These are phyloP conservation scores for Starmera stellimalicola DNA, from an alignment of 1,139 yeast genomes.

Conservation along the genomic window DNA sequence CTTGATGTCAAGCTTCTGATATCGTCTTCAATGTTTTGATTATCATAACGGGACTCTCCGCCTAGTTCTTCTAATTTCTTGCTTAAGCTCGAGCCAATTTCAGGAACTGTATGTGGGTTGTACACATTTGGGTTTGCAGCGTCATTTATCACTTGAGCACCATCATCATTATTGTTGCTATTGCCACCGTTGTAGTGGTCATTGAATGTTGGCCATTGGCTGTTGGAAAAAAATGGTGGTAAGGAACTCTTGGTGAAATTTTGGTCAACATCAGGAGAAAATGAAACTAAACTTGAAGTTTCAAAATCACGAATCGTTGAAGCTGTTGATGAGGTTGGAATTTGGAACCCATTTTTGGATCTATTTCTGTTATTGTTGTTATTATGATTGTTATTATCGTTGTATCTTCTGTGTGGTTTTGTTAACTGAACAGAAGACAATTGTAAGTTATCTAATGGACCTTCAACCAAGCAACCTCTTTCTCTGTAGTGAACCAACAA, in stretches of 20 bases:
- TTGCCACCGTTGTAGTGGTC: conserved; percentile 11
- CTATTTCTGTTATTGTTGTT: background rate
- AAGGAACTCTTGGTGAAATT: conserved; percentile 13
- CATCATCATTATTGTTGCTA: conserved; percentile 13
- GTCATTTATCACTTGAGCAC: conserved; percentile 5
- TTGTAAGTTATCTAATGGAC: conserved; percentile 76
- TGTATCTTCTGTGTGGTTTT: conserved; percentile 19
- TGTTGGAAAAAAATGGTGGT: conserved; percentile 23
- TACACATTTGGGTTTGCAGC: conserved; percentile 10
- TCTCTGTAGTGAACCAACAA: conserved; percentile 73
- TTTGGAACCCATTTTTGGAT: conserved; percentile 1
- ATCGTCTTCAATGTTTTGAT: conserved; percentile 34
- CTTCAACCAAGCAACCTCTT: conserved; percentile 84
- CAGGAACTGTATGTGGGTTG: conserved; percentile 9
- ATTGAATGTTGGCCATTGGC: conserved; percentile 32
- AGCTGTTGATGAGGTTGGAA: conserved; percentile 13
- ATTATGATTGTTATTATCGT: background rate
- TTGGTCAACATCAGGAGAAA: conserved; percentile 25
- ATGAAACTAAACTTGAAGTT: conserved; percentile 40
- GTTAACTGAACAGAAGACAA: conserved; percentile 57
- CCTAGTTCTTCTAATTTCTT: conserved; percentile 30
- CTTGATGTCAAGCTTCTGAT: conserved; percentile 36
- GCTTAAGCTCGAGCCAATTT: conserved; percentile 34
- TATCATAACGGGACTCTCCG: conserved; percentile 20
- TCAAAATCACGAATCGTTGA: conserved; percentile 30